Evolutionary conservation across 2,329 filamentous ascomycete species (phyloP), one percentile per base, ranked within the genome.

Genomic region (Didymella arachidicola): DNA sequence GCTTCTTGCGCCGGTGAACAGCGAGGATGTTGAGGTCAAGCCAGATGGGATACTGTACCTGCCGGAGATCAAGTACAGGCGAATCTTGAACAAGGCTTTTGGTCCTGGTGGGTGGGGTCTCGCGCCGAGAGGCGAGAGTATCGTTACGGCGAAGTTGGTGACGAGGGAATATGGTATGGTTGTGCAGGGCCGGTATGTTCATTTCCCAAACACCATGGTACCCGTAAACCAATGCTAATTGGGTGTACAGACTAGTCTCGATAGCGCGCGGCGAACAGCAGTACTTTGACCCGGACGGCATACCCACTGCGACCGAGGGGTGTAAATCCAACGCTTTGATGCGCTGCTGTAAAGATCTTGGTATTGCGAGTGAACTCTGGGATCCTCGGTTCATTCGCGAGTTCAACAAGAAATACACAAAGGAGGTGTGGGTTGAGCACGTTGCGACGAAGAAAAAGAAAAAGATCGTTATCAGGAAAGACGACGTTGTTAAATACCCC

Each of bases 311-410:
- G 8, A 93, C 93, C 60, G 95, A 99, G 79, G 95, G 95, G 52
- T 96, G 93, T 84, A 97, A 97, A 80, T 97, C 93, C 63, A 99
- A 99, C 75, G 95, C 95, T 12, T 84, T 99, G 66, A 96, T 98
- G 88, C 91, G 95, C 58, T 98, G 94, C 84, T 98, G 95, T 83
- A 99, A 99, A 81, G 95, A 99, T 77, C 81, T 99, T 30, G 95
- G 95, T 34, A 90, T 99, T 65, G 95, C 92, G 1, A 93, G 90
- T 64, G 95, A 99, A 79, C 85, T 99, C 19, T 99, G 95, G 95
- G 95, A 99, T 80, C 95, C 95, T 34, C 83, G 91, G 54, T 99
- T 90, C 80, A 92, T 98, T 65, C 87, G 91, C 69, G 86, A 85
- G 68, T 99, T 92, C 80, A 90, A 90, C 82, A 87, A 87, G 69